Evolutionary conservation across 495 filamentous ascomycete species (phyloP).

Genomic region (Tuber magnatum): DNA sequence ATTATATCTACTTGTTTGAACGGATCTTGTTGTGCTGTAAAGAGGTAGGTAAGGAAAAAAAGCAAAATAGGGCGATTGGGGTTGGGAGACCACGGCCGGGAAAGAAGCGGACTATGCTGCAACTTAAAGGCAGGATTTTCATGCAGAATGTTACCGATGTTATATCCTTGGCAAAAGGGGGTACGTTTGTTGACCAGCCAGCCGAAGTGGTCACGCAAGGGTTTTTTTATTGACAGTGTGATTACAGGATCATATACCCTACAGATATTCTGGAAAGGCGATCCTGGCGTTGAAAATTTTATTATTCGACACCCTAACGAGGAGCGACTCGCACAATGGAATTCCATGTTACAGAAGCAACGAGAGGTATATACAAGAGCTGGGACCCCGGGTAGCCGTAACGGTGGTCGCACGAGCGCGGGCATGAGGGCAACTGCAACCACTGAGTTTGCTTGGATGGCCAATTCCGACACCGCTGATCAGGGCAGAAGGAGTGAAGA

Average conservation of each 20-base stretch:
- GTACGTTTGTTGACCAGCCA: constrained; percentile 47
- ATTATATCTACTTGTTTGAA: constrained; percentile 96
- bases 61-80: constrained; percentile 58
- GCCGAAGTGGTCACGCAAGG: neutral
- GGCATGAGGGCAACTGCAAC: constrained; percentile 48
- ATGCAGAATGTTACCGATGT: constrained; percentile 99
- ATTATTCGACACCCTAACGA: constrained; percentile 86
- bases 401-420: constrained; percentile 32
- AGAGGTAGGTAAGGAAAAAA: constrained; percentile 80
- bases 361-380: constrained; percentile 44
- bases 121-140: constrained; percentile 94
- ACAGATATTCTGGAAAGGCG: constrained; percentile 98
- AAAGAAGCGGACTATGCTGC: constrained; percentile 71
- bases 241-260: constrained; percentile 74
- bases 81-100: constrained; percentile 60
- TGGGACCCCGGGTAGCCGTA: constrained; percentile 49
- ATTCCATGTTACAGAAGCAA: constrained; percentile 52
- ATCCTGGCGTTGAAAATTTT: constrained; percentile 93
- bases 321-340: constrained; percentile 87
- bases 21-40: constrained; percentile 96
- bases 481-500: constrained; percentile 16
- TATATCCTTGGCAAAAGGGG: constrained; percentile 70
- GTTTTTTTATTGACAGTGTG: neutral
- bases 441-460: constrained; percentile 75
- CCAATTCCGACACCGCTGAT: constrained; percentile 29